Evolutionary conservation across 83 land plant genomes (phyloP).

Genomic region (Isoetes engelmannii): DNA sequence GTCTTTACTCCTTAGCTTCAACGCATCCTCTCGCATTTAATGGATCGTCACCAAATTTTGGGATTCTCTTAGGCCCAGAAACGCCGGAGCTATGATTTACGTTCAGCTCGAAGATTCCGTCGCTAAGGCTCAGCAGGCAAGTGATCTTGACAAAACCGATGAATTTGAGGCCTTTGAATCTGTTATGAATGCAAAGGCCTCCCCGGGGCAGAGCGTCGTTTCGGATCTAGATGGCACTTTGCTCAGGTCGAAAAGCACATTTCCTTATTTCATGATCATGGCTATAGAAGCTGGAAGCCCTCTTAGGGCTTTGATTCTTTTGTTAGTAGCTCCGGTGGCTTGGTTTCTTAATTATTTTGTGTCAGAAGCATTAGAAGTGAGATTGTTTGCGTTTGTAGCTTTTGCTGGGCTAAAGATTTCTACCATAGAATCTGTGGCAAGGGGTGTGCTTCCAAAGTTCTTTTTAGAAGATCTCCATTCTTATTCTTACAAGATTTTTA

Average conservation of each 20-base stretch:
- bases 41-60: too few species aligned
- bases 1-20: too few species aligned
- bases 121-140: too few species aligned
- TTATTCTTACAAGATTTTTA: conserved; percentile 33
- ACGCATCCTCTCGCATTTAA: too few species aligned
- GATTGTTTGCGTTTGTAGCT: conserved; percentile 51
- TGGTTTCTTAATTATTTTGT: conserved; percentile 9
- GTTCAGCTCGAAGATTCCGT: too few species aligned
- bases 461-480: conserved; percentile 53
- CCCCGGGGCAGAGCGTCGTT: conserved; percentile 23
- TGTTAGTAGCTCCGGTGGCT: conserved; percentile 13
- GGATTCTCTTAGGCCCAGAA: too few species aligned
- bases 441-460: conserved; percentile 78
- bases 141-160: too few species aligned
- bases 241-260: conserved; percentile 35
- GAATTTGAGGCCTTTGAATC: too few species aligned
- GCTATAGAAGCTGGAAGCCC: conserved; percentile 63
- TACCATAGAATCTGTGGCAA: conserved; percentile 36
- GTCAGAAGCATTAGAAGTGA: conserved; percentile 14
- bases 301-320: conserved; percentile 40
- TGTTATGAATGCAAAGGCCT: too few species aligned
- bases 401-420: conserved; percentile 47
- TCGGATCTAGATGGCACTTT: conserved; percentile 42
- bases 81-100: too few species aligned
- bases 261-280: conserved; percentile 58